These are phyloP conservation scores for Plantago lanceolata DNA, from an alignment of 305 asterid genomes.

Conservation along the genomic window DNA sequence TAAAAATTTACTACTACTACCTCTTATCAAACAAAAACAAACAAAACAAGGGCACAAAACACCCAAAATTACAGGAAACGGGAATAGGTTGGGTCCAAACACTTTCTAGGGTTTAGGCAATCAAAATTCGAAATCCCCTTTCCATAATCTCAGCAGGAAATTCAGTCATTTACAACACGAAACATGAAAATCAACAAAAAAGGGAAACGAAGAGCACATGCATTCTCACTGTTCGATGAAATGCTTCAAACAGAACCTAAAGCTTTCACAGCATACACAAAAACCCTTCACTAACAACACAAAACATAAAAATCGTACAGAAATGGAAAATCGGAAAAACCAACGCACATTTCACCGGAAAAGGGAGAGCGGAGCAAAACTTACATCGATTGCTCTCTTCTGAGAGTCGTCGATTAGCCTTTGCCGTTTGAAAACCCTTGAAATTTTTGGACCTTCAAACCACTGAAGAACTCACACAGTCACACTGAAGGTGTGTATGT, in stretches of 20 bases:
- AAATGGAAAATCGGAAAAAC: not conserved
- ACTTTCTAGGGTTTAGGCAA: not conserved
- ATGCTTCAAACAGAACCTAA: not conserved
- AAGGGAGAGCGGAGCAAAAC: not conserved
- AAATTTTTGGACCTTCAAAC: too few relatives aligned
- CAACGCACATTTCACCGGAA: not conserved
- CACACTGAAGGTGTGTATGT: too few relatives aligned
- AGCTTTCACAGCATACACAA: not conserved
- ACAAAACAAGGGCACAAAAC: not conserved
- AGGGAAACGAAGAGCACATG: not conserved
- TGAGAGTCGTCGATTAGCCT: not conserved
- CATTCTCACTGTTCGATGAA: not conserved
- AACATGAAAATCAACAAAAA: not conserved
- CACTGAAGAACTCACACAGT: too few relatives aligned
- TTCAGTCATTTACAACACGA: not conserved
- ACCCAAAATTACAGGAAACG: not conserved
- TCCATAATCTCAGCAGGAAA: not conserved
- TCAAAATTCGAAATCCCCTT: slow-evolving; percentile 1
- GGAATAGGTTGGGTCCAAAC: not conserved
- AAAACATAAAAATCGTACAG: not conserved
- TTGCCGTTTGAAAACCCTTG: not conserved
- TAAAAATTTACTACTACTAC: not conserved
- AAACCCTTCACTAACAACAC: not conserved
- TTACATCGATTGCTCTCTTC: not conserved
- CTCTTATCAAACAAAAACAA: not conserved